A percentile compares a stretch with the other conserved stretches of the same genome.
These are phyloP conservation scores for Fistulinella prunicolor DNA, from an alignment of 768 basidiomycete genomes.

Conservation along the genomic window DNA sequence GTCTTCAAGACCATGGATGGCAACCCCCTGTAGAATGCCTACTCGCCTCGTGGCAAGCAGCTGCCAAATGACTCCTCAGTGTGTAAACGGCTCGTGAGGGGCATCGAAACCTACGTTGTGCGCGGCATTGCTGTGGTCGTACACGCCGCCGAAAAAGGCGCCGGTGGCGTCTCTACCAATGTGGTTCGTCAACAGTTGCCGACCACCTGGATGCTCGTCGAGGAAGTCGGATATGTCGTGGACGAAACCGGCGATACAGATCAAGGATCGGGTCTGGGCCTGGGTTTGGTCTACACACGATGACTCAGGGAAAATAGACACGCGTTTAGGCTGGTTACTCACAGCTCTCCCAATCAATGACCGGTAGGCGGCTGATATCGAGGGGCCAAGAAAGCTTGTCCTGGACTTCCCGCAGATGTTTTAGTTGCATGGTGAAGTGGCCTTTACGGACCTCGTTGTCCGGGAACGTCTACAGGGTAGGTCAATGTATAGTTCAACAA, in stretches of 20 bases:
- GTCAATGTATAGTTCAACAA: neutral
- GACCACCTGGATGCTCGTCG: slow-evolving; percentile 90
- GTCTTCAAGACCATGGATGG: slow-evolving; percentile 54
- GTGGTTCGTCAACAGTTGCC: slow-evolving; percentile 76
- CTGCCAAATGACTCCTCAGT: slow-evolving; percentile 8
- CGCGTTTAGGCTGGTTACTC: slow-evolving; percentile 24
- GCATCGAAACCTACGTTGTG: slow-evolving; percentile 58
- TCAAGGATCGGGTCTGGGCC: slow-evolving; percentile 70
- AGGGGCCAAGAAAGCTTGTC: slow-evolving; percentile 79
- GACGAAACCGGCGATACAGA: slow-evolving; percentile 89
- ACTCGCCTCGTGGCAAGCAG: slow-evolving; percentile 55
- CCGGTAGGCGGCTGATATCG: slow-evolving; percentile 68
- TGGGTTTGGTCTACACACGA: slow-evolving; percentile 67
- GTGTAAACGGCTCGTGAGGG: neutral
- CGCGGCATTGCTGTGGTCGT: slow-evolving; percentile 85
- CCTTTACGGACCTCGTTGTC: slow-evolving; percentile 81
- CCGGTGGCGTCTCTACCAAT: slow-evolving; percentile 91
- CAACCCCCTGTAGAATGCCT: slow-evolving; percentile 51
- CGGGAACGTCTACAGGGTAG: slow-evolving; percentile 43
- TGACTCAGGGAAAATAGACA: neutral
- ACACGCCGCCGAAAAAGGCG: slow-evolving; percentile 91
- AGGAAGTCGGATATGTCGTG: slow-evolving; percentile 84
- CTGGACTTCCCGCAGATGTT: slow-evolving; percentile 76
- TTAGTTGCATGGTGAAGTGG: slow-evolving; percentile 91
- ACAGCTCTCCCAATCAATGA: slow-evolving; percentile 89